Percentiles rank a stretch among this genome's conserved stretches.
Conservation (phyloP, 2,329 filamentous ascomycete genomes). For the Sclerotinia spermophila region DNA sequence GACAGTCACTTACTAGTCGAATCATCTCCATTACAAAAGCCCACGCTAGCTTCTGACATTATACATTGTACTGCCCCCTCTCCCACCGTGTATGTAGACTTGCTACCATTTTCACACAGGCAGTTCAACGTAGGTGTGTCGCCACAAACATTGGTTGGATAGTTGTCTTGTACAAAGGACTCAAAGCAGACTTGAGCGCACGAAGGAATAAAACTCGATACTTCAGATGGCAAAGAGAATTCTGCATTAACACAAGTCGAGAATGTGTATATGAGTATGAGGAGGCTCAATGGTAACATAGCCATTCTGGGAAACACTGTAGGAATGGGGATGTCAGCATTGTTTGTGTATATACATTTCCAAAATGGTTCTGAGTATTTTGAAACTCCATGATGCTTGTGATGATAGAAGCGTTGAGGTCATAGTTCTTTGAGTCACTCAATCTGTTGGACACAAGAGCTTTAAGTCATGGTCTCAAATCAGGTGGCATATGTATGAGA, state of each 20-base stretch:
- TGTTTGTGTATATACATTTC: constrained; percentile 16
- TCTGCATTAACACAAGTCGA: constrained; percentile 26
- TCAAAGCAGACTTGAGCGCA: constrained; percentile 61
- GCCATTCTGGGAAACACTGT: constrained; percentile 35
- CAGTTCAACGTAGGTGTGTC: constrained; percentile 54
- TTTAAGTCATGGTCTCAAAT: constrained; percentile 6
- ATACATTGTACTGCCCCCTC: constrained; percentile 69
- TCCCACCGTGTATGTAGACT: constrained; percentile 64
- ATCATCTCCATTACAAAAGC: constrained; percentile 50
- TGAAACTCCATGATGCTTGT: constrained; percentile 1
- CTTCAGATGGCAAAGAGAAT: constrained; percentile 29
- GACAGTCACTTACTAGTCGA: constrained; percentile 19
- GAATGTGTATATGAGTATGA: constrained; percentile 32
- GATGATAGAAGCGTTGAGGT: constrained; percentile 13
- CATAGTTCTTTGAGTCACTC: constrained; percentile 10
- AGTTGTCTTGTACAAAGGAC: constrained; percentile 60
- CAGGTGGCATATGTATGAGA: constrained; percentile 12
- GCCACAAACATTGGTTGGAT: constrained; percentile 48
- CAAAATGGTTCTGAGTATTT: neutral
- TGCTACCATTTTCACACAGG: constrained; percentile 58
- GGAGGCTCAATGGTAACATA: constrained; percentile 34
- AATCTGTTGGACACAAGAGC: constrained; percentile 12
- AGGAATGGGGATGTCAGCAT: constrained; percentile 25
- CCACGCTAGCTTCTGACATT: constrained; percentile 48
- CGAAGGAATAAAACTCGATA: constrained; percentile 34